Conservation (phyloP, 495 filamentous ascomycete species). For the Neurospora sp. region DNA sequence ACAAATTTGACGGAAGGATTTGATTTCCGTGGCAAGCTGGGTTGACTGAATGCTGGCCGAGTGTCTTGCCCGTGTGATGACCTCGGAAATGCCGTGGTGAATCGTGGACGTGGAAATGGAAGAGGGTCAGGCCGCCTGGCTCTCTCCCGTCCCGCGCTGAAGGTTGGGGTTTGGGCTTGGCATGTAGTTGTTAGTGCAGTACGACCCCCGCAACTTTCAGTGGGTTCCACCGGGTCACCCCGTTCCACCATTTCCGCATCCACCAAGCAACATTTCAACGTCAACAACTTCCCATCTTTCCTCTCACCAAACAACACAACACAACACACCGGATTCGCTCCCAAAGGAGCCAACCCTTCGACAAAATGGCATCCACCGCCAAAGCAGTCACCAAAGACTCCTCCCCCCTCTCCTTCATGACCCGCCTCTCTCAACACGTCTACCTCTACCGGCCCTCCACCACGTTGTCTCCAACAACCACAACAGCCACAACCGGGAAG, state of each 20-base stretch:
- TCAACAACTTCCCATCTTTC: neutral
- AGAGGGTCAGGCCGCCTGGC: neutral
- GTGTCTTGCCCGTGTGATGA: neutral
- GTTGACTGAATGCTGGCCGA: neutral
- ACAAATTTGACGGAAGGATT: neutral
- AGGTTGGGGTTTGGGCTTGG: neutral
- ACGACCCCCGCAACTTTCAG: neutral
- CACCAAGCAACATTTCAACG: neutral
- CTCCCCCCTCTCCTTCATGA: slow-evolving; percentile 25
- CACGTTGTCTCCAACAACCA: neutral
- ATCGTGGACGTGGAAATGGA: neutral
- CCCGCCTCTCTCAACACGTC: slow-evolving; percentile 23
- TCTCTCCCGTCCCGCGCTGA: neutral
- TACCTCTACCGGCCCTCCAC: slow-evolving; percentile 25
- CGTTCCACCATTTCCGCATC: neutral
- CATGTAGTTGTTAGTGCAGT: neutral
- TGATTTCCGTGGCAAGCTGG: neutral
- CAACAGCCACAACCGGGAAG: neutral
- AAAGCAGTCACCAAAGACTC: neutral
- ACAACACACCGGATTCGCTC: neutral
- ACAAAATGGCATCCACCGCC: slow-evolving; percentile 15
- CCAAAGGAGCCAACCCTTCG: neutral
- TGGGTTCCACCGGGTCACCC: neutral
- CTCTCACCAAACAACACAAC: neutral
- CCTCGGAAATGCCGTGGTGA: neutral